These are phyloP conservation scores for Pseudogymnoascus sp. DNA, from an alignment of 2,329 filamentous ascomycete species.

Conservation along the genomic window DNA sequence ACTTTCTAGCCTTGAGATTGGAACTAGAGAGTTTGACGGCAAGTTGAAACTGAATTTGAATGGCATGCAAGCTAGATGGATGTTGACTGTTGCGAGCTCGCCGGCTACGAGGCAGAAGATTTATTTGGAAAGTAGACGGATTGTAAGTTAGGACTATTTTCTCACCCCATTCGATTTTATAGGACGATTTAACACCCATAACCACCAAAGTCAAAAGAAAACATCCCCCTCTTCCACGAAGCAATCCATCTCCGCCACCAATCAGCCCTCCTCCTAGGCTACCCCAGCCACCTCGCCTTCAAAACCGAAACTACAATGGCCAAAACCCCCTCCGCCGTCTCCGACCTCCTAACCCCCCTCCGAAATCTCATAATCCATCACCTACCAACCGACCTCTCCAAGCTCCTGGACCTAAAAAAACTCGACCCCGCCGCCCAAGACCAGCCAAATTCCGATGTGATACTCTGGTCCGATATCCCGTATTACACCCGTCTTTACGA, in stretches of 20 bases:
- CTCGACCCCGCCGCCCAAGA: slow-evolving; percentile 53
- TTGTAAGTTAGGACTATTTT: slow-evolving; percentile 51
- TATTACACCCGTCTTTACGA: slow-evolving; percentile 73
- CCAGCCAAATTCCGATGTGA: slow-evolving; percentile 58
- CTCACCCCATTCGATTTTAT: neutral
- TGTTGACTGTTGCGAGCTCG: slow-evolving; percentile 65
- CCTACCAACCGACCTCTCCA: slow-evolving; percentile 59
- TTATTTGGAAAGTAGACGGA: slow-evolving; percentile 72
- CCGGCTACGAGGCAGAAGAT: slow-evolving; percentile 58
- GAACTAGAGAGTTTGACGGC: slow-evolving; percentile 61
- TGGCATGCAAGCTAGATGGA: slow-evolving; percentile 71
- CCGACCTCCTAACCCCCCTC: slow-evolving; percentile 63
- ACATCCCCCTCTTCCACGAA: slow-evolving; percentile 65
- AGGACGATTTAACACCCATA: neutral
- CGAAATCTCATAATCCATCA: slow-evolving; percentile 57
- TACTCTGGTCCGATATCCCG: slow-evolving; percentile 66
- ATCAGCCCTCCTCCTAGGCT: slow-evolving; percentile 66
- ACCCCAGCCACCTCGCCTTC: slow-evolving; percentile 66
- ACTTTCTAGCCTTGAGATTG: slow-evolving; percentile 58
- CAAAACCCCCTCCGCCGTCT: slow-evolving; percentile 54
- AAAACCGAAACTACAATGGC: slow-evolving; percentile 76
- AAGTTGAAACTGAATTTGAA: slow-evolving; percentile 70
- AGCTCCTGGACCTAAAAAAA: slow-evolving; percentile 66
- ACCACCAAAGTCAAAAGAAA: slow-evolving; percentile 35
- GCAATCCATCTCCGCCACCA: slow-evolving; percentile 68